Base-by-base conservation (phyloP, 495 filamentous ascomycete species). In the Xylaria nigripes region DNA sequence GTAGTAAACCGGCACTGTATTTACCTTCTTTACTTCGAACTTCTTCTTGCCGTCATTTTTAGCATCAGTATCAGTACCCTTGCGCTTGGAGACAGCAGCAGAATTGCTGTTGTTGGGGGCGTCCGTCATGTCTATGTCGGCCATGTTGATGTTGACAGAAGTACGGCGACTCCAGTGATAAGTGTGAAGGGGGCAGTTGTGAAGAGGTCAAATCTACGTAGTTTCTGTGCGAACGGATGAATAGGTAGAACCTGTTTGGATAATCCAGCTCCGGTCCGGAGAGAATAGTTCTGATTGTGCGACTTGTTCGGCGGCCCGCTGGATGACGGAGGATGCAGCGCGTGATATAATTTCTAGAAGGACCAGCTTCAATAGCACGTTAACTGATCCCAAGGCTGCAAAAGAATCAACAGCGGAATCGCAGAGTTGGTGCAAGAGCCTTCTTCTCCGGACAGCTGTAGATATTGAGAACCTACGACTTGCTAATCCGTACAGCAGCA, bases 11-110 rank as follows among this genome's bases (percentile, higher is more conserved):
- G 50, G 29, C 19, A 0, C 13, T 44, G 21, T 19, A 62, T 64
- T 48, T 72, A 95, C 92, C 86, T 98, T 98, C 76, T 97, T 97
- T 48, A 98, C 94, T 68, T 98, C 93, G 64, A 98, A 97, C 30
- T 87, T 82, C 72, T 95, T 93, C 80, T 95, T 96, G 40, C 78
- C 85, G 50, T 90, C 86, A 21, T 49, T 38, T 52, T 79, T 79
- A 38, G 69, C 83, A 48, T 80, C 76, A n/a, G 68, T 65, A 50
- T 79, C 82, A 42, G 59, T 70, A 25, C 67, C 70, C 49, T 77
- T 80, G 49, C 64, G 64, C 24, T 79, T 78, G 41, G 81, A 81
- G 41, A 68, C 70, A 9, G 65, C 60, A 30, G 75, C 68, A 23
- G 81, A 64, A 22, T 45, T 42, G 21, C 76, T 72, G n/a, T 45